Evolutionary conservation across 148 eudicot species (phyloP).

Genomic region (Diospyros kaki): DNA sequence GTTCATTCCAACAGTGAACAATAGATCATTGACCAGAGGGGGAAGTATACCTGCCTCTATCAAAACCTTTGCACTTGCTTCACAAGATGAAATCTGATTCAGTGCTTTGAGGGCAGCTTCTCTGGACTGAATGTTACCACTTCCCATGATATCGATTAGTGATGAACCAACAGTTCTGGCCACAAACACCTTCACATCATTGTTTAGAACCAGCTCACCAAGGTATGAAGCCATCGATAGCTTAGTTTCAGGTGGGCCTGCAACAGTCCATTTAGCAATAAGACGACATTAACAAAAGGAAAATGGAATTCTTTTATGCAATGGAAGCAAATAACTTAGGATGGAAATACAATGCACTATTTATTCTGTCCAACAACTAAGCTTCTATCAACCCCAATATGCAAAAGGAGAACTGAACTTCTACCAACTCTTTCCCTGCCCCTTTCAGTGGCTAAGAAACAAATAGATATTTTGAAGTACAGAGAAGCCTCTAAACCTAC

Average conservation of each 20-base stretch:
- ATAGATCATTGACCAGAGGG: conserved; percentile 73
- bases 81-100: conserved; percentile 78
- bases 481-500: not conserved
- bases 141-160: conserved; percentile 66
- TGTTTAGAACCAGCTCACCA: conserved; percentile 73
- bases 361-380: too few species aligned
- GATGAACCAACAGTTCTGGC: conserved; percentile 65
- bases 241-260: conserved; percentile 78
- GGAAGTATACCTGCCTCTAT: conserved; percentile 84
- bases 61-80: conserved; percentile 61
- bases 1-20: conserved; percentile 43
- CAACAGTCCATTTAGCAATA: conserved; percentile 7
- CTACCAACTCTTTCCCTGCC: not conserved
- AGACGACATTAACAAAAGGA: conserved; percentile 6
- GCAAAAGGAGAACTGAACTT: not conserved
- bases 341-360: not conserved
- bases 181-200: conserved; percentile 76
- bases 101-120: conserved; percentile 81
- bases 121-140: conserved; percentile 47
- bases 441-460: not conserved
- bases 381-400: not conserved
- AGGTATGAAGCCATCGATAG: conserved; percentile 84
- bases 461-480: not conserved
- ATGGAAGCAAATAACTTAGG: not conserved
- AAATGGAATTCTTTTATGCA: not conserved